Base-by-base conservation (phyloP, 345 rosid species). In the Litchi chinensis region DNA sequence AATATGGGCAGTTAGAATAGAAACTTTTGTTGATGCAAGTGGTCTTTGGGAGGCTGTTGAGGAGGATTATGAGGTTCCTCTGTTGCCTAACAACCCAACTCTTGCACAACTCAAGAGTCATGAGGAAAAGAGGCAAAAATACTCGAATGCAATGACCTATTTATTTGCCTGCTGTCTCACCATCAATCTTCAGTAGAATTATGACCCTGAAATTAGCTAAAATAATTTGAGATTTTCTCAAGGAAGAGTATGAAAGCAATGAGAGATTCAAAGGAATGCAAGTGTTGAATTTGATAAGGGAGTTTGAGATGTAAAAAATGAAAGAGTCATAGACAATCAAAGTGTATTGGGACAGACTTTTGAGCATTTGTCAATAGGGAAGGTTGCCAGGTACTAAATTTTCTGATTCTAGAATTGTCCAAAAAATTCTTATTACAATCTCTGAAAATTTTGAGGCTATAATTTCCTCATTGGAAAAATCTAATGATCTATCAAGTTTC, bases 401-500 rank as follows among this genome's bases (percentile, higher is more conserved):
- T 19, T 0, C 1, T 26, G 28, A 26, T 26, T 26, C 1, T 26
- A 26, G 28, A 26, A 26, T 26, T 26, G 28, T 28, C 73, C 40
- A 73, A 43, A 73, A 71, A 67, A 46, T 71, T 28, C 68, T 79
- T 73, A 39, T 72, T 8, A 22, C 76, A n/a, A 10, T 71, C 5
- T 78, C 19, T 44, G 72, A 79, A 52, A 72, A 26, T 26, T 26
- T 26, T 26, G 28, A 26, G 28, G 28, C 28, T 26, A 26, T 26
- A 50, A 19, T 73, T 15, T 65, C 64, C 5, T 26, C 28, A 26
- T 46, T 79, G 4, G 59, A 79, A 56, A 44, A 73, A 2, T 9
- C 66, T 12, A 79, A 73, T 10, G 73, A 79, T 77, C 21, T 68
- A 9, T 77, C 79, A n/a, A 54, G 8, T 22, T 54, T 68, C 32